Evolutionary conservation across 2,329 filamentous ascomycete genomes (phyloP).

Genomic region (Scleromitrula shiraiana): DNA sequence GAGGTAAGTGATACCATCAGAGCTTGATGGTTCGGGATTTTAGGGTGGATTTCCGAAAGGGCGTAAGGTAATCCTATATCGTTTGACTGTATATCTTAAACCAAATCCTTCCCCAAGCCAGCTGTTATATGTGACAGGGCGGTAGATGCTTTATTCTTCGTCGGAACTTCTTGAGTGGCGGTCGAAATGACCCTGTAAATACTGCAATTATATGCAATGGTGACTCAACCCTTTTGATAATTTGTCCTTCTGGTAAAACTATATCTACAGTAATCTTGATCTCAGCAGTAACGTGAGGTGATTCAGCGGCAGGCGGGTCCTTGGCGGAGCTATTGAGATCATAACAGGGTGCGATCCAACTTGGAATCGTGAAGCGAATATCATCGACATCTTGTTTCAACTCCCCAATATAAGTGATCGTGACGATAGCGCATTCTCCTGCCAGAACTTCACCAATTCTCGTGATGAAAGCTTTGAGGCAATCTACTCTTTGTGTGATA

Average conservation of each 20-base stretch:
- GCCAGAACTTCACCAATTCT: constrained; percentile 60
- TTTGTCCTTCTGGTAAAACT: constrained; percentile 45
- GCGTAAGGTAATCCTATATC: constrained; percentile 52
- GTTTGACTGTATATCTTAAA: constrained; percentile 57
- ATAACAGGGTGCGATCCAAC: constrained; percentile 60
- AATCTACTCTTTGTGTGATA: constrained; percentile 52
- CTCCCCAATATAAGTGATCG: constrained; percentile 61
- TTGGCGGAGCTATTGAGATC: constrained; percentile 35
- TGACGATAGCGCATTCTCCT: constrained; percentile 47
- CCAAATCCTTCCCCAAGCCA: constrained; percentile 55
- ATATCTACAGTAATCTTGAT: constrained; percentile 48
- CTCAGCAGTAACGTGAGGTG: constrained; percentile 8
- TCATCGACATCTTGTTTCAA: constrained; percentile 64
- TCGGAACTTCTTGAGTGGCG: constrained; percentile 31
- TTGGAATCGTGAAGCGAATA: constrained; percentile 62
- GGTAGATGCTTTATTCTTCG: constrained; percentile 53
- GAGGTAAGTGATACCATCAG: constrained; percentile 65
- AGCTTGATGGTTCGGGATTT: constrained; percentile 51
- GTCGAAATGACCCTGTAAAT: constrained; percentile 50
- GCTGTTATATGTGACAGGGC: constrained; percentile 45
- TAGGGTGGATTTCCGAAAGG: constrained; percentile 57
- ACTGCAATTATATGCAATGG: constrained; percentile 61
- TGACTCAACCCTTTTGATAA: constrained; percentile 55
- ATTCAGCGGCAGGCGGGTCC: constrained; percentile 32
- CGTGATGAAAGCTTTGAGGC: constrained; percentile 60